phyloP scores from a whole-genome alignment of 768 basidiomycete species.

The Dentipellis fragilis region DNA sequence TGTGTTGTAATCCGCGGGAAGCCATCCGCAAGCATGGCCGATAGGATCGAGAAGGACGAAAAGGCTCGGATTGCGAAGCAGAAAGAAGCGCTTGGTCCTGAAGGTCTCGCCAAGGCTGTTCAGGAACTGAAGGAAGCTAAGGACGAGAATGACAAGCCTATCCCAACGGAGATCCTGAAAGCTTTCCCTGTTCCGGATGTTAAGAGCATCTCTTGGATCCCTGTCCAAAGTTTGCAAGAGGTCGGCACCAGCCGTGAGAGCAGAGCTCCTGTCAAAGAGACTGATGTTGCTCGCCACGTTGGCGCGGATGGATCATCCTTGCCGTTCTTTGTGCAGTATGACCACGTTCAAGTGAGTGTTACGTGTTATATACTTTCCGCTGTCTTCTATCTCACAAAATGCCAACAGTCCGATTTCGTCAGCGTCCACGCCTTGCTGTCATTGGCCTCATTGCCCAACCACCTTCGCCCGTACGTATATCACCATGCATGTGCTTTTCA shows the following conservation, averaged over 20 bases:
- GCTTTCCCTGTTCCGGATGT: slow-evolving; percentile 89
- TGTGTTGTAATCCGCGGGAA: slow-evolving; percentile 75
- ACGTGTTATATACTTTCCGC: not conserved
- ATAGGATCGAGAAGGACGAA: slow-evolving; percentile 72
- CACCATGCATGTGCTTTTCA: not conserved
- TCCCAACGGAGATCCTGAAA: slow-evolving; percentile 73
- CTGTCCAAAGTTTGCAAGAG: slow-evolving; percentile 59
- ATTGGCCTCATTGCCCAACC: slow-evolving; percentile 56
- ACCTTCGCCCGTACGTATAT: slow-evolving; percentile 60
- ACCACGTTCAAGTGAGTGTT: slow-evolving; percentile 73
- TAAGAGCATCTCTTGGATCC: slow-evolving; percentile 87
- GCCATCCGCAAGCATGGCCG: slow-evolving; percentile 78
- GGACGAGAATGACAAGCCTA: slow-evolving; percentile 71
- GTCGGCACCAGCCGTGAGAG: slow-evolving; percentile 37
- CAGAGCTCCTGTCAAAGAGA: slow-evolving; percentile 21
- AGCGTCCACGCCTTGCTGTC: slow-evolving; percentile 74
- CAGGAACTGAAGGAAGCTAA: slow-evolving; percentile 73
- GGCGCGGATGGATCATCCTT: slow-evolving; percentile 54
- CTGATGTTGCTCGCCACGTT: slow-evolving; percentile 51
- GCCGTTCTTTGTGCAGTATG: slow-evolving; percentile 89
- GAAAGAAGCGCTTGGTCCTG: slow-evolving; percentile 60
- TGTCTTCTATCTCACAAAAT: not conserved
- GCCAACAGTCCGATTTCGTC: slow-evolving; percentile 80
- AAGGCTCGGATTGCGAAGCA: slow-evolving; percentile 67
- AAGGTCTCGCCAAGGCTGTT: slow-evolving; percentile 65